phyloP scores from a whole-genome alignment of 2,329 filamentous ascomycete species.

The Pseudocercospora macadamiae region DNA sequence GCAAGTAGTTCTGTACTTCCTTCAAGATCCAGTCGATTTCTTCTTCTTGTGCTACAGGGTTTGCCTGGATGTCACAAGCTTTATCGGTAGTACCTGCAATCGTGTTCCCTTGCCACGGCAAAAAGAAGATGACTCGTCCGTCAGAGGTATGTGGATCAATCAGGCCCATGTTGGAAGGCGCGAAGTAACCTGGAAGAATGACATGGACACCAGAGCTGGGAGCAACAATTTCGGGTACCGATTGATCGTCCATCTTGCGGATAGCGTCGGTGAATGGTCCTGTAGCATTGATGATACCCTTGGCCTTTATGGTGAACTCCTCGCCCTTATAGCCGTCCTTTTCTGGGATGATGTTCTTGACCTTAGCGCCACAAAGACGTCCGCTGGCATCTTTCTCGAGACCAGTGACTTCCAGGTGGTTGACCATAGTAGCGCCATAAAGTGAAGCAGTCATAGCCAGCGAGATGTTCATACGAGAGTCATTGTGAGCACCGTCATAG shows the following conservation, averaged over 20 bases:
- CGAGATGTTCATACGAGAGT: constrained; percentile 89
- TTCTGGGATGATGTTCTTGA: constrained; percentile 71
- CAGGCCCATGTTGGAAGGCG: constrained; percentile 81
- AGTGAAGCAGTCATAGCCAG: constrained; percentile 86
- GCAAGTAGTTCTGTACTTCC: constrained; percentile 79
- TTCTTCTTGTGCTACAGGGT: constrained; percentile 77
- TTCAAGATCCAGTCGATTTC: constrained; percentile 87
- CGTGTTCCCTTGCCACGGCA: constrained; percentile 91
- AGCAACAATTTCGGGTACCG: constrained; percentile 75
- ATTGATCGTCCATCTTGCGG: constrained; percentile 78
- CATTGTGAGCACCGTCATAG: constrained; percentile 90
- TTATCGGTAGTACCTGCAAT: constrained; percentile 88
- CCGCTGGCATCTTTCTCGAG: constrained; percentile 75
- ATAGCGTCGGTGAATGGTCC: constrained; percentile 86
- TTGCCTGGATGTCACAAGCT: constrained; percentile 69
- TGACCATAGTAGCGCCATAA: constrained; percentile 80
- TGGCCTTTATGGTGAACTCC: constrained; percentile 73
- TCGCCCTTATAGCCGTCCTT: constrained; percentile 64
- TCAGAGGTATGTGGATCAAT: constrained; percentile 87
- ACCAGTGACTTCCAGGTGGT: constrained; percentile 78
- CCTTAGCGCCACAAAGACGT: constrained; percentile 70
- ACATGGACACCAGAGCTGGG: constrained; percentile 85
- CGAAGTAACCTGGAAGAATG: constrained; percentile 84
- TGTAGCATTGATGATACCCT: constrained; percentile 84
- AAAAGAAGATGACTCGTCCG: constrained; percentile 88